A percentile compares a stretch with the other conserved stretches of the same genome.
These are phyloP conservation scores for Epicoccum sorghinum DNA, from an alignment of 2,329 filamentous ascomycete species.

Conservation along the genomic window DNA sequence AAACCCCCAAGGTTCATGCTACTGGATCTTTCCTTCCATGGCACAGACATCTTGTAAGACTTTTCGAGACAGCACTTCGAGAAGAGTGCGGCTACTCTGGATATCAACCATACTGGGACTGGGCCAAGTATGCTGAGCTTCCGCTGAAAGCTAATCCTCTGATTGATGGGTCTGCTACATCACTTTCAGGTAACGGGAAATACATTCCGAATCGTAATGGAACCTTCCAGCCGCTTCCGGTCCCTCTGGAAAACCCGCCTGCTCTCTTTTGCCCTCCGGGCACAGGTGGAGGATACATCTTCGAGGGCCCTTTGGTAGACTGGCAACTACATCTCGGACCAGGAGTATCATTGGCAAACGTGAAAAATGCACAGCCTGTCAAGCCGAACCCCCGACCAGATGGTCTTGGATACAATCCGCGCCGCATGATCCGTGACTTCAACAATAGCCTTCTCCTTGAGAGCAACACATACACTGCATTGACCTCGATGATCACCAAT, in stretches of 20 bases:
- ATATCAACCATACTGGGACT: constrained; percentile 57
- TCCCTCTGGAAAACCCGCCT: too few species aligned
- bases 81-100: constrained; percentile 49
- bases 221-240: too few species aligned
- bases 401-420: constrained; percentile 28
- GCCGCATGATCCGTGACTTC: constrained; percentile 44
- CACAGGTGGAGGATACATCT: constrained; percentile 32
- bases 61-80: constrained; percentile 46
- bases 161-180: constrained; percentile 40
- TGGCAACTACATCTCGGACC: constrained; percentile 34
- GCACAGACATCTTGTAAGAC: constrained; percentile 5
- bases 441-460: not conserved
- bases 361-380: constrained; percentile 3
- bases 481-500: not conserved
- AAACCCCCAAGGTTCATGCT: constrained; percentile 24
- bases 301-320: constrained; percentile 30
- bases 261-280: constrained; percentile 12
- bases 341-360: too few species aligned
- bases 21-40: constrained; percentile 36
- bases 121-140: constrained; percentile 35
- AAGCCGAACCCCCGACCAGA: too few species aligned
- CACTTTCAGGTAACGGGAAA: constrained; percentile 42
- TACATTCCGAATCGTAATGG: not conserved
- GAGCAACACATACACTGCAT: not conserved
- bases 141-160: constrained; percentile 36